A percentile compares a stretch with the other conserved stretches of the same genome.
Evolutionary conservation across 805 yeast genomes (phyloP).

Genomic region (Zygotorulaspora florentina): DNA sequence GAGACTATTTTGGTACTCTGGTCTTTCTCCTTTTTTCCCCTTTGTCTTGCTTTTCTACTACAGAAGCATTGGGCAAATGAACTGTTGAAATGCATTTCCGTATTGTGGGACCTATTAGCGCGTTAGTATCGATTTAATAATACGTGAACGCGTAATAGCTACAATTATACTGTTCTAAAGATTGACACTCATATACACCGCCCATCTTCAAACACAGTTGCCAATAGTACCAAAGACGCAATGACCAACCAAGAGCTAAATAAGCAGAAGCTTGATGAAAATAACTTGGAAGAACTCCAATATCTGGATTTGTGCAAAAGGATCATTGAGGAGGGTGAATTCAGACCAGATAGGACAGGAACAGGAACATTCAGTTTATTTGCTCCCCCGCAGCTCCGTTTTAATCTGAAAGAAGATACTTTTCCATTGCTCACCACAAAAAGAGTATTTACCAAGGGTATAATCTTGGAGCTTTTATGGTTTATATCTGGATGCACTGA

Average conservation of each 20-base stretch:
- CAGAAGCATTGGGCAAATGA: neutral
- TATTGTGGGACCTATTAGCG: neutral
- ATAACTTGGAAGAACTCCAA: conserved; percentile 68
- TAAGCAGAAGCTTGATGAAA: conserved; percentile 6
- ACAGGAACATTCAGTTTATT: conserved; percentile 89
- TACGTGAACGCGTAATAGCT: conserved; percentile 3
- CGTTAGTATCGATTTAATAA: neutral
- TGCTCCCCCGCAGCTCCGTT: conserved; percentile 94
- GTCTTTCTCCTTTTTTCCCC: neutral
- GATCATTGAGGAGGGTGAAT: conserved; percentile 81
- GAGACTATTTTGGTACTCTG: neutral
- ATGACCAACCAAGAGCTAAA: conserved; percentile 12
- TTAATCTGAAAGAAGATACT: conserved; percentile 61
- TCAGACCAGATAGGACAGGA: conserved; percentile 94
- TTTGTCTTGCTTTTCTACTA: neutral
- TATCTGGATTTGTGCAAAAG: conserved; percentile 76
- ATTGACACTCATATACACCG: neutral
- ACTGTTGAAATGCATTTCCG: too few species aligned
- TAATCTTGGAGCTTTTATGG: conserved; percentile 89
- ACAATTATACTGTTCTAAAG: neutral
- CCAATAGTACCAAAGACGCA: neutral
- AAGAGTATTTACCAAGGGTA: conserved; percentile 83
- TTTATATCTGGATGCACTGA: conserved; percentile 87
- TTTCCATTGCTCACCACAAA: conserved; percentile 93
- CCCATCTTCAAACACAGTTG: too few species aligned